Evolutionary conservation across 495 filamentous ascomycete genomes (phyloP), one percentile per base, ranked within the genome.

Genomic region (Penicillium mononematosum): DNA sequence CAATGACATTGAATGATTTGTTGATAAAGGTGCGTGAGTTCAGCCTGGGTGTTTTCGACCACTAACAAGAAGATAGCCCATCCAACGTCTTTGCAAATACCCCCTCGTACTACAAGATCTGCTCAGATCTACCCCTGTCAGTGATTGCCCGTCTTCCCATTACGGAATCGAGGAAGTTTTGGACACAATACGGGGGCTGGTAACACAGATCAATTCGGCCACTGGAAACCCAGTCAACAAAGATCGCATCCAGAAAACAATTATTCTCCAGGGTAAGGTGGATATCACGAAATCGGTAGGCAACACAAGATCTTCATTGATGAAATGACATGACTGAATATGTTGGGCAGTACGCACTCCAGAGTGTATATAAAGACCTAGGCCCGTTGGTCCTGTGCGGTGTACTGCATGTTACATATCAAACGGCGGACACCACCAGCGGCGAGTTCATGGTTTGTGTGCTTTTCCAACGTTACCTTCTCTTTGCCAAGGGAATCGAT

Each of bases 1-100:
- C 88, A 3, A 73, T 97, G 58, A 88, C 86, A 1, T 80, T 96
- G 60, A 84, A 84, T 58, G 94, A 98, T 70, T 79, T 98, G 45
- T 80, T 98, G 39, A 91, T 96, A 48, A 98, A 98, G 83, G 92
- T 90, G 71, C 51, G 73, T 53, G 1, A 42, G 11, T n/a, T 29
- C 42, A 0, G 20, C 22, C 16, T 4, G 39, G 5, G 48, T 29
- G 20, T 16, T 46, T 14, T 14, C 14, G 10, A 42, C 6, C 24
- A 32, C 54, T 72, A 42, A 74, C 32, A 61, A 24, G 2, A 19
- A 38, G 24, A 31, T 62, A 96, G 94, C 94, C 94, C 1, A 90
- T 96, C 53, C 94, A 98, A 76, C 82, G 94, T 34, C 82, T 98
- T 14, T 95, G 90, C 80, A 91, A 88, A 75, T 98, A 98, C 72